These are phyloP conservation scores for Phlebiopsis flavidoalba DNA, from an alignment of 768 basidiomycete species.

Conservation along the genomic window DNA sequence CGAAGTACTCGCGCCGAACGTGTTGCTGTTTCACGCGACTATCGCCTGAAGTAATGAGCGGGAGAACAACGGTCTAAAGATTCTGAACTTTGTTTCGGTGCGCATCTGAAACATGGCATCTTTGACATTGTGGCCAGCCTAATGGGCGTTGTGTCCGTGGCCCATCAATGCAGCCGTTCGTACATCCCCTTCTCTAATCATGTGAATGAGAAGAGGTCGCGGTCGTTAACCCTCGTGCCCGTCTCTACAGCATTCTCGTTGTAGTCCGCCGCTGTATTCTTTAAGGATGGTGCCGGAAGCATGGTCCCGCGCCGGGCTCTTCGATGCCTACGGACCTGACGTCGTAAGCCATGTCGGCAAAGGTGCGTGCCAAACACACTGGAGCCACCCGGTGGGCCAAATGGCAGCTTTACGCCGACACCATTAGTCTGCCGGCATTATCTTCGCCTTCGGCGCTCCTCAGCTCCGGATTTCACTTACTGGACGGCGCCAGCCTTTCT, in stretches of 20 bases:
- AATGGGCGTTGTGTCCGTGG: slow-evolving; percentile 79
- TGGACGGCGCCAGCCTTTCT: slow-evolving; percentile 43
- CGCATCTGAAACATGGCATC: slow-evolving; percentile 36
- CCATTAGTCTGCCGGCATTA: slow-evolving; percentile 64
- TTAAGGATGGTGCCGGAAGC: slow-evolving; percentile 36
- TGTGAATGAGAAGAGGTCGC: not conserved
- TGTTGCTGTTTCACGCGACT: slow-evolving; percentile 16
- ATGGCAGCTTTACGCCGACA: not conserved
- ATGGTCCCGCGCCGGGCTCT: slow-evolving; percentile 62
- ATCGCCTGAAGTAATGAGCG: slow-evolving; percentile 30
- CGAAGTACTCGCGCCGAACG: slow-evolving; percentile 20
- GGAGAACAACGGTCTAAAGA: slow-evolving; percentile 29
- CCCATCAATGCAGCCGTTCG: slow-evolving; percentile 25
- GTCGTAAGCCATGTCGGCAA: slow-evolving; percentile 59
- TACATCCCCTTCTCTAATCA: not conserved
- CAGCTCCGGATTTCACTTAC: slow-evolving; percentile 46
- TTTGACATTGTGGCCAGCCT: slow-evolving; percentile 55
- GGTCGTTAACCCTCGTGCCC: slow-evolving; percentile 69
- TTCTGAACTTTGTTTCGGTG: slow-evolving; percentile 31
- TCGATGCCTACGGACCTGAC: slow-evolving; percentile 79
- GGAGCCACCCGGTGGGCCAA: not conserved
- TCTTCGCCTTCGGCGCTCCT: slow-evolving; percentile 90
- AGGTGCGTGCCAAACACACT: slow-evolving; percentile 37
- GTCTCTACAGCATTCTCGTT: slow-evolving; percentile 70
- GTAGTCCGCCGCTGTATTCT: slow-evolving; percentile 82